Evolutionary conservation across 116 monocot genomes (phyloP).

Genomic region (Phalaenopsis hybrid): DNA sequence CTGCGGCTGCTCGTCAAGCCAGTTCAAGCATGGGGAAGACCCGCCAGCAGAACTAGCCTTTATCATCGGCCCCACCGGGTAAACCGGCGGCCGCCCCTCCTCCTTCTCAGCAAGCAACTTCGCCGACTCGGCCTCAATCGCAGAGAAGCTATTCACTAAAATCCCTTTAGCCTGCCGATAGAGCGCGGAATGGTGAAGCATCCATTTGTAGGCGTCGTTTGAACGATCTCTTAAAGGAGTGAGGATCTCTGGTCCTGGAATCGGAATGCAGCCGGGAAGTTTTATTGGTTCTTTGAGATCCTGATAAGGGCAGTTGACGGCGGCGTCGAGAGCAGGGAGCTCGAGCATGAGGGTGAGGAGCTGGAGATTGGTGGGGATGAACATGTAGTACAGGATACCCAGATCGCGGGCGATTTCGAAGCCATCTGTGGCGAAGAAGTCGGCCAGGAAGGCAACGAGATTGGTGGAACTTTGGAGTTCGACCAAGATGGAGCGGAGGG

Average conservation of each 20-base stretch:
- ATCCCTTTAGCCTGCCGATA: conserved; percentile 35
- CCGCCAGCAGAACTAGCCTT: background rate
- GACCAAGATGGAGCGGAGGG: conserved; percentile 11
- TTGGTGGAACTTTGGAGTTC: conserved; percentile 8
- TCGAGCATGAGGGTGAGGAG: conserved; percentile 17
- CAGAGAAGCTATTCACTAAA: conserved; percentile 48
- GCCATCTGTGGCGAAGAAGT: conserved; percentile 25
- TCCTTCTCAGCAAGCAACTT: conserved; percentile 5
- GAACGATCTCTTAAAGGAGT: conserved; percentile 18
- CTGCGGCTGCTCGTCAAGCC: conserved; percentile 61
- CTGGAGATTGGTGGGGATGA: conserved; percentile 24
- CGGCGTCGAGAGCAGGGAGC: conserved; percentile 22
- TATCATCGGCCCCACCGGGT: conserved; percentile 48
- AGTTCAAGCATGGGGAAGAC: conserved; percentile 16
- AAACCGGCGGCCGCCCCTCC: conserved; percentile 20
- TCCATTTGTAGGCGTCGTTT: conserved; percentile 23
- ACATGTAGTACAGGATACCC: conserved; percentile 27
- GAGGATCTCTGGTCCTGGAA: conserved; percentile 34
- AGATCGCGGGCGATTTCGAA: conserved; percentile 11
- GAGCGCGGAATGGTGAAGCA: conserved; percentile 12
- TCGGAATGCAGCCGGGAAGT: conserved; percentile 33
- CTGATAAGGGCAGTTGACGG: conserved; percentile 14
- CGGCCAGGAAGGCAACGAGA: conserved; percentile 22
- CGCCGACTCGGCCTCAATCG: conserved; percentile 31
- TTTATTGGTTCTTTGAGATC: conserved; percentile 26